Conservation (phyloP, 257 asterid genomes). For the Plantago elongata region DNA sequence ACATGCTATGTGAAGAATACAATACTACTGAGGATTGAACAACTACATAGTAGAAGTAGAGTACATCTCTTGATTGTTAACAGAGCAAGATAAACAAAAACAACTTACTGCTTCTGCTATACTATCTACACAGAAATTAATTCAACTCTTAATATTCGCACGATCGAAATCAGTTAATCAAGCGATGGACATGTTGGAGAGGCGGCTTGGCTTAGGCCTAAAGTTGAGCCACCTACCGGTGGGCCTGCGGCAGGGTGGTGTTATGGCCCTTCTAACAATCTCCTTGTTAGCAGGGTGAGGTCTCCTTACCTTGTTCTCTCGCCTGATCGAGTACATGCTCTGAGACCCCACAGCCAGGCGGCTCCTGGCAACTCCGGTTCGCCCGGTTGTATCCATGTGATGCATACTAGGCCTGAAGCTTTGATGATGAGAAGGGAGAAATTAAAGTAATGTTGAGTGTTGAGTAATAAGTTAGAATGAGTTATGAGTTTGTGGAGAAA, state of each 20-base stretch:
- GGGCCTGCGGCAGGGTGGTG: slow-evolving; percentile 9
- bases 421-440: too few species aligned
- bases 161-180: too few species aligned
- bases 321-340: neutral
- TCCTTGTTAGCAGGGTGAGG: slow-evolving; percentile 5
- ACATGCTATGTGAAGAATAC: too few species aligned
- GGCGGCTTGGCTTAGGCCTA: slow-evolving; percentile 12
- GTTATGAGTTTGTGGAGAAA: too few species aligned
- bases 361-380: neutral
- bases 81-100: neutral
- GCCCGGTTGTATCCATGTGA: neutral
- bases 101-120: neutral
- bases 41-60: too few species aligned
- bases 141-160: neutral
- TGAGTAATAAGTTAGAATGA: too few species aligned
- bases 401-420: neutral
- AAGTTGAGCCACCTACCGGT: slow-evolving; percentile 9
- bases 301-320: slow-evolving; percentile 1
- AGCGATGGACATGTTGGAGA: slow-evolving; percentile 7
- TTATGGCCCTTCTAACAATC: slow-evolving; percentile 7
- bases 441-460: too few species aligned
- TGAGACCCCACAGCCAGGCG: too few species aligned
- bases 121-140: neutral
- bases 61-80: neutral
- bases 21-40: too few species aligned